These are phyloP conservation scores for Populus euphratica DNA, from an alignment of 345 rosid species.

Conservation along the genomic window DNA sequence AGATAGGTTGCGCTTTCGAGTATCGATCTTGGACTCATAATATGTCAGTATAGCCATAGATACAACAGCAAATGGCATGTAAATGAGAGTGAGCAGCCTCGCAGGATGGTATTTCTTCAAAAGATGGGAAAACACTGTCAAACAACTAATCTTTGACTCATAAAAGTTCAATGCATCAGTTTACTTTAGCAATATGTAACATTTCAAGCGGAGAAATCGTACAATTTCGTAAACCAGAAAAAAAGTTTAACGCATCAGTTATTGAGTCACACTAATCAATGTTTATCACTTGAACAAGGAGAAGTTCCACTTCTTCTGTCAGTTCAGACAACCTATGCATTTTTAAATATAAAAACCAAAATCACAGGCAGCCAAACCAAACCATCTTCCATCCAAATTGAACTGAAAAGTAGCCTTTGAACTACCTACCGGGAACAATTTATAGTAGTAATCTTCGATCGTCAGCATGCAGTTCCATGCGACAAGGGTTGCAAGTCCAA, in stretches of 20 bases:
- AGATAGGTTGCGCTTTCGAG: slow-evolving; percentile 54
- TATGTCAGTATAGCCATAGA: slow-evolving; percentile 58
- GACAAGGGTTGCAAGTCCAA: slow-evolving; percentile 72
- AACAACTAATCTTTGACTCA: not conserved
- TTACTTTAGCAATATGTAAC: not conserved
- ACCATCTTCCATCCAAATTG: too few relatives aligned
- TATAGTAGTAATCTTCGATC: slow-evolving; percentile 71
- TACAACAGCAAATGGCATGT: slow-evolving; percentile 71
- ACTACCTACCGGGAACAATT: slow-evolving; percentile 52
- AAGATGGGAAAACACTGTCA: not conserved
- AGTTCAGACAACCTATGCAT: not conserved
- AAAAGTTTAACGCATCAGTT: too few relatives aligned
- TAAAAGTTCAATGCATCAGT: not conserved
- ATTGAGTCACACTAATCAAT: too few relatives aligned
- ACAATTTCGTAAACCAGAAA: too few relatives aligned
- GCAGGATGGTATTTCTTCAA: slow-evolving; percentile 82
- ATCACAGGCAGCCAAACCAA: too few relatives aligned
- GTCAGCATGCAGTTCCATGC: slow-evolving; percentile 88
- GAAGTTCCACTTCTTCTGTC: not conserved
- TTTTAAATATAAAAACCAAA: too few relatives aligned
- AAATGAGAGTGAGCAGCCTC: slow-evolving; percentile 75
- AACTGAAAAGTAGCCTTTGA: too few relatives aligned
- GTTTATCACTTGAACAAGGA: not conserved
- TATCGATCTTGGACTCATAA: slow-evolving; percentile 63
- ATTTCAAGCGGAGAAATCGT: not conserved